phyloP scores from a whole-genome alignment of 169 alveolate species.

The Cryptosporidium sp. region DNA sequence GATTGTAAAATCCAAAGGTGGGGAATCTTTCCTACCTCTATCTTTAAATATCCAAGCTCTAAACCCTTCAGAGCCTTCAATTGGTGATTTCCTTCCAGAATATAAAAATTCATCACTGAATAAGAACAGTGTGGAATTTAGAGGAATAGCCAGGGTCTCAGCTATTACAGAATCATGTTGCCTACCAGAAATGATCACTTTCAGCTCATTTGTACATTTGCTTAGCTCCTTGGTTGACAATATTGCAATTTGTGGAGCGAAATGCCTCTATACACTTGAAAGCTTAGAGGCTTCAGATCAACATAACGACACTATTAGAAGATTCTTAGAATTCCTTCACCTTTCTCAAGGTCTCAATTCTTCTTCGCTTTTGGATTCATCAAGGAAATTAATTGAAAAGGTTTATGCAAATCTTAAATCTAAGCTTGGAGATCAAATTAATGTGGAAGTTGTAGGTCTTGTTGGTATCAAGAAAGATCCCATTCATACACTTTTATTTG shows the following conservation, averaged over 20 bases:
- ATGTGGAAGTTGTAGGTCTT: constrained; percentile 67
- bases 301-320: constrained; percentile 66
- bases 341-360: constrained; percentile 74
- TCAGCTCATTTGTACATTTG: constrained; percentile 40
- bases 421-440: constrained; percentile 73
- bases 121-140: constrained; percentile 24
- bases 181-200: constrained; percentile 63
- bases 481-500: constrained; percentile 55
- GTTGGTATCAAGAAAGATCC: constrained; percentile 72
- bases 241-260: constrained; percentile 59
- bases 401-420: constrained; percentile 59
- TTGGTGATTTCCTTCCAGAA: constrained; percentile 21
- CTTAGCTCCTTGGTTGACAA: constrained; percentile 45
- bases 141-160: constrained; percentile 47
- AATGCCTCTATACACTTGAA: constrained; percentile 55
- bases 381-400: constrained; percentile 58
- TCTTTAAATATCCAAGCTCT: constrained; percentile 51
- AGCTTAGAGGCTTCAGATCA: constrained; percentile 62
- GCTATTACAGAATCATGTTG: constrained; percentile 54
- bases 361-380: constrained; percentile 35
- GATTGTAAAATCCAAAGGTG: constrained; percentile 19
- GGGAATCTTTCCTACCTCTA: constrained; percentile 33
- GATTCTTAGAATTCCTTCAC: constrained; percentile 64
- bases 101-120: constrained; percentile 16
- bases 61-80: constrained; percentile 24